phyloP scores from a whole-genome alignment of 495 filamentous ascomycete genomes.

The Hyphodiscus hymeniophilus region DNA sequence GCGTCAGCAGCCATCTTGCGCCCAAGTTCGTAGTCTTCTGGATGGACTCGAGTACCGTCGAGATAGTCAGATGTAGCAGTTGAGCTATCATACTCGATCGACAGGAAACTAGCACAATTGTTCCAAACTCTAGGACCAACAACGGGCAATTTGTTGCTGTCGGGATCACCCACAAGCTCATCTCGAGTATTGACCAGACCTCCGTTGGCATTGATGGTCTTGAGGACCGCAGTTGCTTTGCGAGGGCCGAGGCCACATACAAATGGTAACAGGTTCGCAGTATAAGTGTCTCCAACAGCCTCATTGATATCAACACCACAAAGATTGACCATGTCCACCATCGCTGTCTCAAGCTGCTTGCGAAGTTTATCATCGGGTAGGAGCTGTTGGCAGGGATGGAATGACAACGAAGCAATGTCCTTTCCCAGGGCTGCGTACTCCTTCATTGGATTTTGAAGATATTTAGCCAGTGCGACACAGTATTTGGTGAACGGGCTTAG shows the following conservation, averaged over 20 bases:
- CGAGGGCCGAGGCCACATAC: slow-evolving; percentile 89
- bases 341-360: slow-evolving; percentile 79
- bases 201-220: slow-evolving; percentile 83
- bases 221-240: slow-evolving; percentile 80
- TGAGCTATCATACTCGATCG: slow-evolving; percentile 72
- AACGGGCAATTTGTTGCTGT: slow-evolving; percentile 65
- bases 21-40: slow-evolving; percentile 94
- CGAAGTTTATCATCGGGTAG: slow-evolving; percentile 77
- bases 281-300: slow-evolving; percentile 67
- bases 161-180: slow-evolving; percentile 79
- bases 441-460: slow-evolving; percentile 88
- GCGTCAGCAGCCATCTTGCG: slow-evolving; percentile 98
- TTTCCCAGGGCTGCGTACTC: slow-evolving; percentile 89
- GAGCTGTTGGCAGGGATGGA: slow-evolving; percentile 83
- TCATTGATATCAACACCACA: slow-evolving; percentile 93
- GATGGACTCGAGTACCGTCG: slow-evolving; percentile 93
- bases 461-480: slow-evolving; percentile 79
- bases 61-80: slow-evolving; percentile 80
- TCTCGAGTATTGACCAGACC: slow-evolving; percentile 72
- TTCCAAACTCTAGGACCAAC: slow-evolving; percentile 88
- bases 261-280: slow-evolving; percentile 82
- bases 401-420: slow-evolving; percentile 76
- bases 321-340: slow-evolving; percentile 98
- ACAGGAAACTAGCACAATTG: slow-evolving; percentile 93
- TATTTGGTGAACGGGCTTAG: slow-evolving; percentile 71